Conservation (phyloP, 2,329 filamentous ascomycete species). For the Paecilomyces sp. region DNA sequence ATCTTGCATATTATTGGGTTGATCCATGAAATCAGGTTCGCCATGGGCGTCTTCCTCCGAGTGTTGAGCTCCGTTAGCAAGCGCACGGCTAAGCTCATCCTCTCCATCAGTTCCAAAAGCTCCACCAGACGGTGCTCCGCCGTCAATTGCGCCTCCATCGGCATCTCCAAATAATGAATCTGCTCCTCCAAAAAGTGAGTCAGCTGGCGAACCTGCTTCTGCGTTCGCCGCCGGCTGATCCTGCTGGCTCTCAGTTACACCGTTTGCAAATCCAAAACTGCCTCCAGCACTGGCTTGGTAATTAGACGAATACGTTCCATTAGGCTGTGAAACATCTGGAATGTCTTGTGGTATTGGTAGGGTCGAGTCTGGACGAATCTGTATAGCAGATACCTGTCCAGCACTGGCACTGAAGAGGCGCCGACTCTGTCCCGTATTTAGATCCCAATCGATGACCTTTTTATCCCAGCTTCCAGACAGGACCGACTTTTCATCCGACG, state of each 20-base stretch:
- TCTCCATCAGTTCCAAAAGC: slow-evolving; percentile 75
- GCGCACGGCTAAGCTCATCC: slow-evolving; percentile 69
- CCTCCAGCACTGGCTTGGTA: slow-evolving; percentile 48
- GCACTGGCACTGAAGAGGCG: slow-evolving; percentile 70
- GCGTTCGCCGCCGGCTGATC: slow-evolving; percentile 44
- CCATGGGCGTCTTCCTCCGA: slow-evolving; percentile 39
- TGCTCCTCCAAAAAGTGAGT: slow-evolving; percentile 78
- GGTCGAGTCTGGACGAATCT: slow-evolving; percentile 70
- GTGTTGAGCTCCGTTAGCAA: slow-evolving; percentile 55
- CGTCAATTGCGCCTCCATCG: slow-evolving; percentile 46
- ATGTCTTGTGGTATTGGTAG: slow-evolving; percentile 69
- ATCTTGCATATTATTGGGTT: slow-evolving; percentile 12
- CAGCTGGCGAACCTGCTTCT: slow-evolving; percentile 57
- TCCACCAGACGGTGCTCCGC: slow-evolving; percentile 47
- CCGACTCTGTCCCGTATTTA: slow-evolving; percentile 74
- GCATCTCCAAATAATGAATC: slow-evolving; percentile 87
- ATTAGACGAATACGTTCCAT: slow-evolving; percentile 70
- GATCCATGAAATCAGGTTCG: slow-evolving; percentile 20
- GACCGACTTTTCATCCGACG: slow-evolving; percentile 77
- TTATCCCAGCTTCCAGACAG: slow-evolving; percentile 97
- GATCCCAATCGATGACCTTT: slow-evolving; percentile 85
- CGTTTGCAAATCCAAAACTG: slow-evolving; percentile 41
- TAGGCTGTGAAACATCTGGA: slow-evolving; percentile 42
- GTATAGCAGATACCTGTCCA: slow-evolving; percentile 80
- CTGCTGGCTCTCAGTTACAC: slow-evolving; percentile 25